Percentiles rank a stretch among this genome's conserved stretches.
Evolutionary conservation across 768 basidiomycete species (phyloP).

Genomic region (Hortiboletus campestris): DNA sequence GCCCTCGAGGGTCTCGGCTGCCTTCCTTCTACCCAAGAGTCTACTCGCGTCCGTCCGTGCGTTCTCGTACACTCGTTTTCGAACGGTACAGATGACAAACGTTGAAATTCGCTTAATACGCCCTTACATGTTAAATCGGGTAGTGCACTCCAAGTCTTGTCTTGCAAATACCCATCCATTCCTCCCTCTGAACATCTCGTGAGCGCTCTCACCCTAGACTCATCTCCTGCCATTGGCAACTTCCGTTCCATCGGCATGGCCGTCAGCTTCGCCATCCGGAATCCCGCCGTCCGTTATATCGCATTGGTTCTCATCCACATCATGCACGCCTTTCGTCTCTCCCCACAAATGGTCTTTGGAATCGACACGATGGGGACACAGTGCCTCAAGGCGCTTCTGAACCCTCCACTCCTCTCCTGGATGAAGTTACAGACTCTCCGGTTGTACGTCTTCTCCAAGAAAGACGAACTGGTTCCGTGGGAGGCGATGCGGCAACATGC

Average conservation of each 20-base stretch:
- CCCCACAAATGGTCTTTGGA: conserved; percentile 14
- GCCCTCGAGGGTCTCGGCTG: conserved; percentile 26
- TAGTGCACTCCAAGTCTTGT: conserved; percentile 24
- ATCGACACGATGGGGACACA: conserved; percentile 4
- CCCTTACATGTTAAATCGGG: conserved; percentile 13
- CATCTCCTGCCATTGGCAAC: conserved; percentile 14
- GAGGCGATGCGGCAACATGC: conserved; percentile 26
- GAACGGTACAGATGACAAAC: conserved; percentile 18
- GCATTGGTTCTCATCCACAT: conserved; percentile 13
- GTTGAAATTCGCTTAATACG: background rate
- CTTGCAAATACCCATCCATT: conserved; percentile 15
- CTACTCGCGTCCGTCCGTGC: conserved; percentile 12
- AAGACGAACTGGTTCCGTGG: conserved; percentile 32
- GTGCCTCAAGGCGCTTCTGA: conserved; percentile 13
- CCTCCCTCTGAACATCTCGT: background rate
- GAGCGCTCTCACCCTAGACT: conserved; percentile 25
- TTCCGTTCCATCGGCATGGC: conserved; percentile 22
- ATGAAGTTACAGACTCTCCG: conserved; percentile 30
- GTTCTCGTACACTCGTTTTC: conserved; percentile 31
- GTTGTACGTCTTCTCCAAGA: conserved; percentile 36
- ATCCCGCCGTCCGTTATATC: conserved; percentile 17
- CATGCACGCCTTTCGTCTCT: conserved; percentile 11
- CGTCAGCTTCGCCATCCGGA: conserved; percentile 20
- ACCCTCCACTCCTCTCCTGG: conserved; percentile 34
- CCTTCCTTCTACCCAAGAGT: conserved; percentile 7